Conservation (phyloP, 2,329 filamentous ascomycete genomes). For the Penicillium hordei region DNA sequence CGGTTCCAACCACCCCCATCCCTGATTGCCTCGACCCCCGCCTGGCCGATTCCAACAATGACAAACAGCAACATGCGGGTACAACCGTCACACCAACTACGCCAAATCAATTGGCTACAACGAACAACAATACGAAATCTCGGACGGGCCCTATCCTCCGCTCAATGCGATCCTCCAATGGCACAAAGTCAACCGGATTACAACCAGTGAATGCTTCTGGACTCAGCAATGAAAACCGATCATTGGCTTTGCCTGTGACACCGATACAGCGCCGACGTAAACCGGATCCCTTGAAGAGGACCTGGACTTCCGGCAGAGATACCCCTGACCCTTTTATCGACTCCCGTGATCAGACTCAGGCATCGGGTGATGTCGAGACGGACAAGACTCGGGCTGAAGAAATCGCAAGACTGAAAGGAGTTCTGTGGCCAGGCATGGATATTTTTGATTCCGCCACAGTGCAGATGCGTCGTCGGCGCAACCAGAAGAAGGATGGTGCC, state of each 20-base stretch:
- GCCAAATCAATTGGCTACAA: neutral
- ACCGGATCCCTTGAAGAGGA: neutral
- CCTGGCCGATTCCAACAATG: conserved; percentile 20
- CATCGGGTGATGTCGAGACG: conserved; percentile 20
- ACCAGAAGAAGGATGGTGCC: conserved; percentile 52
- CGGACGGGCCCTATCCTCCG: neutral
- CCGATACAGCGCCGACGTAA: conserved; percentile 9
- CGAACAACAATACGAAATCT: neutral
- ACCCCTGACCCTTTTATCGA: conserved; percentile 21
- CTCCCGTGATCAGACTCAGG: conserved; percentile 1
- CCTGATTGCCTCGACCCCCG: conserved; percentile 34
- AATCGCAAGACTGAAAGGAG: conserved; percentile 47
- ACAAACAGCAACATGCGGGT: conserved; percentile 3
- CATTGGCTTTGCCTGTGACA: conserved; percentile 11
- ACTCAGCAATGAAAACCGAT: neutral
- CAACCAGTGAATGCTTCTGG: neutral
- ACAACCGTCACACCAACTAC: conserved; percentile 2
- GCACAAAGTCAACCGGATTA: neutral
- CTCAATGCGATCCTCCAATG: neutral
- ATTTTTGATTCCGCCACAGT: conserved; percentile 53
- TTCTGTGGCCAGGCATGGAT: conserved; percentile 53
- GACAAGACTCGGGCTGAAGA: conserved; percentile 39
- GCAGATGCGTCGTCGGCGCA: conserved; percentile 50
- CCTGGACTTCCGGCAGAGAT: conserved; percentile 9
- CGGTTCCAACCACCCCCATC: conserved; percentile 2